Base-by-base conservation (phyloP, 1,284 basidiomycete genomes). In the Irpex sp. region DNA sequence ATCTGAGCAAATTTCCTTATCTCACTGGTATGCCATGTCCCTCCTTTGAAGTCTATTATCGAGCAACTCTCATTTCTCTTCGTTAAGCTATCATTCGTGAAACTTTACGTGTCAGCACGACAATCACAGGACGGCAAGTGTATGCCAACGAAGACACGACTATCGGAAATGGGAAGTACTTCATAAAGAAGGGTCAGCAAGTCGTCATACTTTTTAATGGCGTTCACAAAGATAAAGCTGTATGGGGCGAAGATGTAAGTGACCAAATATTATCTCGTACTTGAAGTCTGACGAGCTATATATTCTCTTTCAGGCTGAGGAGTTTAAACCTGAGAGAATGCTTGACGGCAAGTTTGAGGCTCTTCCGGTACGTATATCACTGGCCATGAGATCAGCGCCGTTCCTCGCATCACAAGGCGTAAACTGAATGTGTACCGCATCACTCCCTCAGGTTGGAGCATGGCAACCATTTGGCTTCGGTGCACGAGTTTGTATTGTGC, bases 241-340 rank as follows among this genome's bases (percentile, higher is more conserved):
- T 81, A 1, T 85, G 82, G 81, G 83, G 83, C 5, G 77, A 79
- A 31, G 82, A 85, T 70, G 82, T 81, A 44, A 57, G 80, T 74
- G 49, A 21, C 19, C 17, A 21, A n/a, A 17, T 9, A 51, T 19
- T 8, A 7, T 21, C 4, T 19, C 3, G 49, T 17, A n/a, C 11
- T 51, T n/a, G 9, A 11, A 17, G 7, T 5, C 13, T 31, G 9
- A 19, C 40, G 5, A 9, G n/a, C 11, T 51, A 8, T 26, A 51
- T 51, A n/a, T 55, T 21, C 51, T 40, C 56, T n/a, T 9, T 4
- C 37, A 76, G 73, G 73, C 74, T 13, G 72, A 76, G 11, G 70
- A 73, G 62, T 81, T 79, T 70, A 72, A 71, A 36, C 81, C 81
- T 1, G 83, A 84, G 67, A 75, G 83, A 2, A 81, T 81, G 77